Percentiles rank a stretch among this genome's conserved stretches.
These are phyloP conservation scores for Yarrowia sp. DNA, from an alignment of 805 yeast species.

Conservation along the genomic window DNA sequence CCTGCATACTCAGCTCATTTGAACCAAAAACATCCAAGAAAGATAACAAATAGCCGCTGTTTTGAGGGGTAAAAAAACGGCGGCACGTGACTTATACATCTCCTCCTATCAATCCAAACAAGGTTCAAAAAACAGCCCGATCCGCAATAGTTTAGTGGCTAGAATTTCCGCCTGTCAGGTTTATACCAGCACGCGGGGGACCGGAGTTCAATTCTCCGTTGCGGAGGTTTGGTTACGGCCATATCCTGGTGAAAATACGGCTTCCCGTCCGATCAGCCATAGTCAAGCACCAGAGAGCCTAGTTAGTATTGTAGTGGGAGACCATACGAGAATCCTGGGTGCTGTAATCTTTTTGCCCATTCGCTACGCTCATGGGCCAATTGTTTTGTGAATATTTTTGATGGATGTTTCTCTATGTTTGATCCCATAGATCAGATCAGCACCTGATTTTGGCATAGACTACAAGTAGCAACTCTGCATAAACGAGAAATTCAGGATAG, in stretches of 20 bases:
- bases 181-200: slow-evolving; percentile 22
- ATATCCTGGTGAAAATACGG: slow-evolving; percentile 25
- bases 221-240: slow-evolving; percentile 25
- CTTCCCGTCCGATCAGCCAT: slow-evolving; percentile 26
- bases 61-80: neutral
- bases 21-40: neutral
- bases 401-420: too few relatives aligned
- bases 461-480: too few relatives aligned
- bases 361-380: neutral
- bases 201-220: slow-evolving; percentile 26
- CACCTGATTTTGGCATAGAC: too few relatives aligned
- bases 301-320: slow-evolving; percentile 26
- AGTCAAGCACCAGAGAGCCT: slow-evolving; percentile 26
- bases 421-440: too few relatives aligned
- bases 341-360: slow-evolving; percentile 11
- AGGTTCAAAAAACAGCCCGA: neutral
- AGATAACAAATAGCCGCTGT: too few relatives aligned
- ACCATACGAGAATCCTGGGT: slow-evolving; percentile 26
- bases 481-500: too few relatives aligned
- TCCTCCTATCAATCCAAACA: neutral
- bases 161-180: slow-evolving; percentile 43
- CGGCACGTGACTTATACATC: neutral
- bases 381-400: too few relatives aligned
- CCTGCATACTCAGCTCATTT: too few relatives aligned
- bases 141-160: slow-evolving; percentile 42